phyloP scores from a whole-genome alignment of 257 asterid species.

The Mitragyna speciosa region DNA sequence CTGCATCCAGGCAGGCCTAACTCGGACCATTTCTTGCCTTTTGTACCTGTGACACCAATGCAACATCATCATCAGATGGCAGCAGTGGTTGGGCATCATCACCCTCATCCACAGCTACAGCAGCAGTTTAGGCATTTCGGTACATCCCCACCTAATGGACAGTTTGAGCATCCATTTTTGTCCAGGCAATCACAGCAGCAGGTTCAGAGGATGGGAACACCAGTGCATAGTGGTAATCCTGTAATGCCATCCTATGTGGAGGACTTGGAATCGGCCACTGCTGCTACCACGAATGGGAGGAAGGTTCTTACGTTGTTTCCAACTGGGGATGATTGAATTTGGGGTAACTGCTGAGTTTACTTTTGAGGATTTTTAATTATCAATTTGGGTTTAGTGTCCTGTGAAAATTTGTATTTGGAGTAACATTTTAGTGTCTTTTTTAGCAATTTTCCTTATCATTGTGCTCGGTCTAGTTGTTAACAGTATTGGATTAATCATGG shows the following conservation, averaged over 20 bases:
- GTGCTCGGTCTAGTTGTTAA: conserved; percentile 28
- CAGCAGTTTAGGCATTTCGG: conserved; percentile 50
- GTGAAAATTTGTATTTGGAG: conserved; percentile 31
- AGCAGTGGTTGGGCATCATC: conserved; percentile 39
- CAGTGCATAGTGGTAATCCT: conserved; percentile 37
- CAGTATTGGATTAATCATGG: conserved; percentile 10
- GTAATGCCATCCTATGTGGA: conserved; percentile 46
- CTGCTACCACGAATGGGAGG: conserved; percentile 48
- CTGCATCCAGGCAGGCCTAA: conserved; percentile 55
- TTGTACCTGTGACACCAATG: conserved; percentile 48
- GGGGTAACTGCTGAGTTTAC: conserved; percentile 19
- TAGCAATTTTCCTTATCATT: conserved; percentile 24
- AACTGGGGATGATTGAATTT: conserved; percentile 53
- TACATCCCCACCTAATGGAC: conserved; percentile 44
- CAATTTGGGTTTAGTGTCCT: conserved; percentile 17
- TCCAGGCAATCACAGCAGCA: conserved; percentile 46
- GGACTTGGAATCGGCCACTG: conserved; percentile 53
- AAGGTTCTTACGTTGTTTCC: conserved; percentile 82
- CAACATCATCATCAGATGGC: conserved; percentile 54
- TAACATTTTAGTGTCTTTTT: conserved; percentile 23
- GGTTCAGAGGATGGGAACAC: conserved; percentile 61
- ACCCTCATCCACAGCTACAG: conserved; percentile 36
- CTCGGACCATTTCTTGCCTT: conserved; percentile 59
- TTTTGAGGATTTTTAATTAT: conserved; percentile 15
- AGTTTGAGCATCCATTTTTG: conserved; percentile 55